Evolutionary conservation across 257 asterid species (phyloP), one percentile per base, ranked within the genome.

Genomic region (Schizonepeta tenuifolia): DNA sequence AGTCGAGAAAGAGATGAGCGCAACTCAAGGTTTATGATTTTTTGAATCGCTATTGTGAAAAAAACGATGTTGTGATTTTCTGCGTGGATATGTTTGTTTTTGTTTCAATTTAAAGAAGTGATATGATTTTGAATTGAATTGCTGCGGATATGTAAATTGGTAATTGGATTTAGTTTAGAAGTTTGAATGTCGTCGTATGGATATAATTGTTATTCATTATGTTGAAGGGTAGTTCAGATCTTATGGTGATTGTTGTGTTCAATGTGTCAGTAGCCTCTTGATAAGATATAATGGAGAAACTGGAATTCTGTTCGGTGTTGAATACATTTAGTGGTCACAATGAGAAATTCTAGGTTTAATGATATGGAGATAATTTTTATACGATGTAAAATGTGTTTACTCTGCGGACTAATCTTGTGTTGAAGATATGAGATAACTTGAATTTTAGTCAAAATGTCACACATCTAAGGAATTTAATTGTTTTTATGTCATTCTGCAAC

Each of bases 1-100:
- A 72, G 89, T 86, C 9, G 89, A 86, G 86, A 86, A 86, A 73
- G 88, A 85, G 74, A 83, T 87, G 85, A 84, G 81, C 38, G 77
- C 75, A 2, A 73, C 74, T 62, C 82, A 84, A 87, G 96, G 96
- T 87, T 65, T 75, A 2, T 47, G 14, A 50, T 68, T 57, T 18
- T 63, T 14, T 33, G 43, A 53, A 49, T n/a, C 55, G 20, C 50
- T 51, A 11, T 58, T 58, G 65, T 75, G 15, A 11, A 59, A 51
- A 26, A 59, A 41, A 17, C 59, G 56, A 7, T n/a, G n/a, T n/a
- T 55, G 4, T 6, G 13, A 11, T 57, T 58, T 49, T 26, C 13
- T 35, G 31, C 11, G 3, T 9, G 40, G 40, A 28, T 28, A 28
- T 28, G 15, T 55, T 38, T 65, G n/a, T 15, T 41, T 43, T 66